Percentiles rank a stretch among this genome's conserved stretches.
Evolutionary conservation across 2,329 filamentous ascomycete species (phyloP).

Genomic region (Sclerotinia nivalis): DNA sequence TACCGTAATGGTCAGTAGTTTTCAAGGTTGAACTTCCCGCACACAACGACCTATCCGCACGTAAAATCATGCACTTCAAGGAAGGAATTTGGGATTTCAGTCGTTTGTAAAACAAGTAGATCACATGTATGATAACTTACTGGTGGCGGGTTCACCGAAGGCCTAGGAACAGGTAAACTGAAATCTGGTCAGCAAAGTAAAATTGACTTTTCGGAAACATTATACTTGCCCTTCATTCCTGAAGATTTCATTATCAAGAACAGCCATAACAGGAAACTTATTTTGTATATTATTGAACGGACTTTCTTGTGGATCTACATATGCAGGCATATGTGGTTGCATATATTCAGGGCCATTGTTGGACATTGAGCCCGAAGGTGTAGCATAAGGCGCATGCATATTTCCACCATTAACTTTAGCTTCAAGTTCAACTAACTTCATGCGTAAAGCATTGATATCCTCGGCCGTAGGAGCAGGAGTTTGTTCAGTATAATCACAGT

Average conservation of each 20-base stretch:
- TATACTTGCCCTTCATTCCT: conserved; percentile 40
- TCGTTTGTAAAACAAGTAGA: background rate
- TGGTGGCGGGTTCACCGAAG: conserved; percentile 31
- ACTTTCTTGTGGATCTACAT: conserved; percentile 32
- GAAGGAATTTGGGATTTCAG: background rate
- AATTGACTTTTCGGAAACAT: background rate
- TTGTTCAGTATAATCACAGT: conserved; percentile 47
- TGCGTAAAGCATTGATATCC: conserved; percentile 45
- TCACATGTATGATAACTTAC: background rate
- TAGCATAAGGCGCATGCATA: conserved; percentile 34
- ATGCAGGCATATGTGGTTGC: conserved; percentile 29
- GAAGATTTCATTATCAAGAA: conserved; percentile 48
- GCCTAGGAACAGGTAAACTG: conserved; percentile 44
- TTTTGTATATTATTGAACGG: conserved; percentile 38
- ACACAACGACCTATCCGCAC: background rate
- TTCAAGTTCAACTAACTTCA: conserved; percentile 46
- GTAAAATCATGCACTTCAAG: background rate
- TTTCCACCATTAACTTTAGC: conserved; percentile 39
- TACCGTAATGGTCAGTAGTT: conserved; percentile 2
- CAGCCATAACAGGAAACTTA: conserved; percentile 47
- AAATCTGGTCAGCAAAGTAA: conserved; percentile 20
- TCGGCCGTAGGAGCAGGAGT: conserved; percentile 44
- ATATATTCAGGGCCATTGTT: conserved; percentile 28
- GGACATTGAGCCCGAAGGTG: conserved; percentile 27
- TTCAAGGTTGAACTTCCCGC: background rate